A percentile compares a stretch with the other conserved stretches of the same genome.
Conservation (phyloP, 2,329 filamentous ascomycete genomes). For the Domatiomyces globalis region DNA sequence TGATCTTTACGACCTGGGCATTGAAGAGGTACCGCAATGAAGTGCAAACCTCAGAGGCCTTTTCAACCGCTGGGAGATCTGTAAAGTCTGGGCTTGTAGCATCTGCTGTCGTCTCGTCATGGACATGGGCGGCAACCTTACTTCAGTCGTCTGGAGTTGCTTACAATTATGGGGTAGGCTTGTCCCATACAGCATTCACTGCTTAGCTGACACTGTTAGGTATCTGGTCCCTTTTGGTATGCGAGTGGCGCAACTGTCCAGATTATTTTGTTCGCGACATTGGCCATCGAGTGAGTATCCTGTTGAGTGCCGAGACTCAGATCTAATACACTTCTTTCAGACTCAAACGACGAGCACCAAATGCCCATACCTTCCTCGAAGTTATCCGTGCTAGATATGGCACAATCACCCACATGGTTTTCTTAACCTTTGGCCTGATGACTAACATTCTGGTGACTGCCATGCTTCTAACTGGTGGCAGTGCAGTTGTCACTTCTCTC, state of each 20-base stretch:
- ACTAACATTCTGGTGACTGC: slow-evolving; percentile 80
- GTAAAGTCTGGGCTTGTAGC: slow-evolving; percentile 82
- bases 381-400: slow-evolving; percentile 73
- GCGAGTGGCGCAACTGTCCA: slow-evolving; percentile 69
- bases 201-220: slow-evolving; percentile 69
- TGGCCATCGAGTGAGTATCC: slow-evolving; percentile 55
- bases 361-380: slow-evolving; percentile 74
- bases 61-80: slow-evolving; percentile 73
- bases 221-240: slow-evolving; percentile 52
- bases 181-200: slow-evolving; percentile 49
- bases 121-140: slow-evolving; percentile 83
- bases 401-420: slow-evolving; percentile 56
- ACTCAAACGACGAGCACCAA: slow-evolving; percentile 70
- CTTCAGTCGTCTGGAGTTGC: slow-evolving; percentile 65
- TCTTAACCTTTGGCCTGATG: slow-evolving; percentile 66
- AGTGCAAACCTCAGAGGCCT: slow-evolving; percentile 82
- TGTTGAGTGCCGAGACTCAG: background rate
- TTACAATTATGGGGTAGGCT: slow-evolving; percentile 53
- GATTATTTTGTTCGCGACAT: slow-evolving; percentile 76
- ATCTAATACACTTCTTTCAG: slow-evolving; percentile 1
- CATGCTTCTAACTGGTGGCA: slow-evolving; percentile 76
- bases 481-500: slow-evolving; percentile 55
- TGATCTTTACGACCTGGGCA: slow-evolving; percentile 60
- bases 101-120: slow-evolving; percentile 79
- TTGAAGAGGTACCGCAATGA: slow-evolving; percentile 56